A percentile compares a stretch with the other conserved stretches of the same genome.
phyloP scores from a whole-genome alignment of 192 early-diverging fungal genomes.

The Backusella sp. region DNA sequence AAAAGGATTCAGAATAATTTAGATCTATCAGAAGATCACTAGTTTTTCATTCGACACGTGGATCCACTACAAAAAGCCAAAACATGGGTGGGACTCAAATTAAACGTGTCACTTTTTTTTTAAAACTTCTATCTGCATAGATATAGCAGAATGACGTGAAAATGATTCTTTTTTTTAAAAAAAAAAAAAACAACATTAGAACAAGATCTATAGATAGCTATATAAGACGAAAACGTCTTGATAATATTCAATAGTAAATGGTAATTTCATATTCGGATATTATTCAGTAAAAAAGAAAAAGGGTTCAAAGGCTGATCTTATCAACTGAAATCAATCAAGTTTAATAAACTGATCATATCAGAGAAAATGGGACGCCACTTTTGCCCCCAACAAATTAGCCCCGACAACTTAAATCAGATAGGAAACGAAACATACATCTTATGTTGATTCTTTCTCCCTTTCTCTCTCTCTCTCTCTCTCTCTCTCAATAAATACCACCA shows the following conservation, averaged over 20 bases:
- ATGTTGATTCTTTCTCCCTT: not conserved
- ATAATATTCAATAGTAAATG: not conserved
- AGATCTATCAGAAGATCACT: constrained; percentile 1
- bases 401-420: not conserved
- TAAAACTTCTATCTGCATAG: too few relatives aligned
- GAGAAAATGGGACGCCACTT: not conserved
- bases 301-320: not conserved
- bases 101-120: not conserved
- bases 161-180: not conserved
- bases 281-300: not conserved
- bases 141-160: not conserved
- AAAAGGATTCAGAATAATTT: not conserved
- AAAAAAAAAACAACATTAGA: not conserved
- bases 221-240: not conserved
- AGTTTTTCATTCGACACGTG: not conserved
- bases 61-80: not conserved
- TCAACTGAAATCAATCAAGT: constrained; percentile 5
- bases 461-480: too few relatives aligned
- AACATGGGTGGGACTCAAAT: not conserved
- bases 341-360: not conserved
- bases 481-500: not conserved
- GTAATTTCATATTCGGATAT: not conserved
- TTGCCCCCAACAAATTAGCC: not conserved
- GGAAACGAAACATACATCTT: not conserved
- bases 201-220: not conserved